Evolutionary conservation across 495 filamentous ascomycete species (phyloP), one percentile per base, ranked within the genome.

Genomic region (Penicillium diatomitis): DNA sequence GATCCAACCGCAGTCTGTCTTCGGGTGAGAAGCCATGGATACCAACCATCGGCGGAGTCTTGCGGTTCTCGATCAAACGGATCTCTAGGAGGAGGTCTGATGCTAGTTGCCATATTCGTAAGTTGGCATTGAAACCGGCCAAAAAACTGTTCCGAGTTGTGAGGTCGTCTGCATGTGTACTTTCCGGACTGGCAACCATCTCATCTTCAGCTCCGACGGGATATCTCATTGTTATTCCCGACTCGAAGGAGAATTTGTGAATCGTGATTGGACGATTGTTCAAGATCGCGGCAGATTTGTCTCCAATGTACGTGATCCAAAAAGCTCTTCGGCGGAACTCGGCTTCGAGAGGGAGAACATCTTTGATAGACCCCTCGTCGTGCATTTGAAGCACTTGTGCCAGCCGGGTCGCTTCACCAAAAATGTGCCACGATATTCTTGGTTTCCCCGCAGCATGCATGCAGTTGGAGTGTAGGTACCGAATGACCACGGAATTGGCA

Each of bases 401-500:
- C 41, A 66, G 40, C 36, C 58, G 51, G 34, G 54, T 63, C 7
- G 60, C 56, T 48, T 64, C 56, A 8, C 60, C 61, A 38, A 64
- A 63, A 20, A 64, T 57, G 46, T 60, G 59, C 60, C 61, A 64
- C 32, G 60, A 60, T 32, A 60, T 50, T 47, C 54, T 45, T 28
- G 60, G 56, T 33, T 62, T 62, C 34, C 61, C 61, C 11, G 56
- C 53, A 5, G 59, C 56, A 47, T 63, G 61, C 45, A 60, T 48
- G 46, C 60, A 64, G 43, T 63, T 61, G 39, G 61, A 64, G 44
- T 64, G 61, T 12, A 62, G 56, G 34, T 64, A 62, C 9, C 61
- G 59, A 40, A 62, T 55, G 9, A 50, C 55, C 30, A 64, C 52
- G 0, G 61, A 64, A 38, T 55, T 62, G 12, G 60, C 51, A 44